Conservation (phyloP, 2,329 filamentous ascomycete species). For the Fusarium sp. region DNA sequence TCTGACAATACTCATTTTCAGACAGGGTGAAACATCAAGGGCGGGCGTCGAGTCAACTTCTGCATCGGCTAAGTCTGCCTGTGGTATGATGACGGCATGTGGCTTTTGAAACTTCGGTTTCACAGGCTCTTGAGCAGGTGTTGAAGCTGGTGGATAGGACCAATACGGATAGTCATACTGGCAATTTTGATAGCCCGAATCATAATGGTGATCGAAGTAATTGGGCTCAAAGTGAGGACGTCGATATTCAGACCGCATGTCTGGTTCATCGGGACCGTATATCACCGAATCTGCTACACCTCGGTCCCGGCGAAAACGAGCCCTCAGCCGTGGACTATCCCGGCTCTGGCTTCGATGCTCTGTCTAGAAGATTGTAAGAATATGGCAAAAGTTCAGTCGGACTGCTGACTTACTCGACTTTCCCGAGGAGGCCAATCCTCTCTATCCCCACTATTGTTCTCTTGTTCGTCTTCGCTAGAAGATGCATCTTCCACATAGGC, state of each 20-base stretch:
- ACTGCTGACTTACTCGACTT: neutral
- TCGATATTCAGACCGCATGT: too few relatives aligned
- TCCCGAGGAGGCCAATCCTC: neutral
- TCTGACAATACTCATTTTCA: neutral
- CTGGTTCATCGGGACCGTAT: too few relatives aligned
- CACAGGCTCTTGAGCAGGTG: neutral
- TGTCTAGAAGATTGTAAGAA: neutral
- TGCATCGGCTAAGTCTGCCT: slow-evolving; percentile 8
- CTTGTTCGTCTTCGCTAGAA: neutral
- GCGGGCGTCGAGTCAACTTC: slow-evolving; percentile 1
- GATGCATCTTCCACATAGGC: neutral
- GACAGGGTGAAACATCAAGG: neutral
- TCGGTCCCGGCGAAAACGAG: too few relatives aligned
- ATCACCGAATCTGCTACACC: too few relatives aligned
- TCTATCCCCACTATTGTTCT: neutral
- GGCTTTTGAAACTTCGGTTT: slow-evolving; percentile 15
- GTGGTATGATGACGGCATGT: slow-evolving; percentile 10
- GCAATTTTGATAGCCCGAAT: too few relatives aligned
- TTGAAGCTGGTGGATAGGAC: neutral
- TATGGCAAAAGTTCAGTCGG: too few relatives aligned
- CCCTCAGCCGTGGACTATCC: too few relatives aligned
- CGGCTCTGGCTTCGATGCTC: too few relatives aligned
- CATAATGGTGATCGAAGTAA: too few relatives aligned
- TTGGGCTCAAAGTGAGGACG: too few relatives aligned
- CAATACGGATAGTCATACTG: too few relatives aligned